A percentile compares a stretch with the other conserved stretches of the same genome.
phyloP scores from a whole-genome alignment of 495 filamentous ascomycete genomes.

The Penicillium atrosanguineum region DNA sequence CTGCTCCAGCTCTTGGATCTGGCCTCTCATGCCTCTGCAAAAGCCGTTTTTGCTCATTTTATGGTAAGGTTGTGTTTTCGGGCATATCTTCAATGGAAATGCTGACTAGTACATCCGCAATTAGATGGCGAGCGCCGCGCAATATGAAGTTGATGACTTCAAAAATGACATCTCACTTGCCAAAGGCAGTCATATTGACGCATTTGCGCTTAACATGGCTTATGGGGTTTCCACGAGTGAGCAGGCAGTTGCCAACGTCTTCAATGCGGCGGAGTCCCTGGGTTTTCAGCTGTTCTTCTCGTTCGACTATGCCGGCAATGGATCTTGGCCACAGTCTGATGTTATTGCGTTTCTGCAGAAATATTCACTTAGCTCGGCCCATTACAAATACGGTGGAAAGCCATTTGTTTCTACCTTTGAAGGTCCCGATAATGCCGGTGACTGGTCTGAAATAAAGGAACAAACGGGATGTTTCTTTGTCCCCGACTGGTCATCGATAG shows the following conservation, averaged over 20 bases:
- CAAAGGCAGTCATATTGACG: slow-evolving; percentile 47
- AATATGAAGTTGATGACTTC: not conserved
- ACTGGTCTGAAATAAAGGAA: slow-evolving; percentile 58
- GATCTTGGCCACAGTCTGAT: slow-evolving; percentile 53
- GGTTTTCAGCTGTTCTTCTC: slow-evolving; percentile 68
- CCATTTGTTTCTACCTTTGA: slow-evolving; percentile 76
- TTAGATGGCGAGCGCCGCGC: not conserved
- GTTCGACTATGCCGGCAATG: slow-evolving; percentile 62
- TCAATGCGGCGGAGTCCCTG: slow-evolving; percentile 50
- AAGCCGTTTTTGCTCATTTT: not conserved
- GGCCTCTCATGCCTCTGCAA: not conserved
- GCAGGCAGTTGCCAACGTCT: slow-evolving; percentile 49
- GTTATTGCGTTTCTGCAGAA: slow-evolving; percentile 55
- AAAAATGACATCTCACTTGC: not conserved
- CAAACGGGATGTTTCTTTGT: slow-evolving; percentile 54
- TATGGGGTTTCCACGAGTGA: slow-evolving; percentile 44
- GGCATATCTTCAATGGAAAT: not conserved
- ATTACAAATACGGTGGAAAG: slow-evolving; percentile 51
- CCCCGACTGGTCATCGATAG: slow-evolving; percentile 63
- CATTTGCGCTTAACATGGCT: slow-evolving; percentile 70
- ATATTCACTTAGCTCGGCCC: slow-evolving; percentile 46
- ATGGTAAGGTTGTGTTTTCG: not conserved
- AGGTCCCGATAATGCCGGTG: slow-evolving; percentile 53
- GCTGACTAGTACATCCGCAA: not conserved
- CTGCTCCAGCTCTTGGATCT: not conserved